Percentiles rank a stretch among this genome's conserved stretches.
phyloP scores from a whole-genome alignment of 768 basidiomycete species.

The Suillus weaverae region DNA sequence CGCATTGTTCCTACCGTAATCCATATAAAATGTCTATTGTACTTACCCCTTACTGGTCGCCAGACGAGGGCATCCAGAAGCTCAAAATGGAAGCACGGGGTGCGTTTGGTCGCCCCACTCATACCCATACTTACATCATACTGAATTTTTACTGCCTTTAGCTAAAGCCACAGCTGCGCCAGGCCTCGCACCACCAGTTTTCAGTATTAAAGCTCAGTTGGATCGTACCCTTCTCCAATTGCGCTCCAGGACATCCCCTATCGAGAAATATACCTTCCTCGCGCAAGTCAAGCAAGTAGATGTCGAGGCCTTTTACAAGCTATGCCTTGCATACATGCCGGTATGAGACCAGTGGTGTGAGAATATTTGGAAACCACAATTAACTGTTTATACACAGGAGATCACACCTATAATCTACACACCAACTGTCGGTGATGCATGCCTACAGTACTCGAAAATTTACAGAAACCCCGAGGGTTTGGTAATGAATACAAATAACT shows the following conservation, averaged over 20 bases:
- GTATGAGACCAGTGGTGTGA: conserved; percentile 37
- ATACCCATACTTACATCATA: conserved; percentile 1
- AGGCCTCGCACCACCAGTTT: conserved; percentile 62
- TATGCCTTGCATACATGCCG: conserved; percentile 70
- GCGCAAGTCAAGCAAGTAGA: conserved; percentile 73
- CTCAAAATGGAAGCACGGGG: conserved; percentile 61
- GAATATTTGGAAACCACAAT: not conserved
- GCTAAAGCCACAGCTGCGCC: conserved; percentile 44
- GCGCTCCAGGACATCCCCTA: conserved; percentile 67
- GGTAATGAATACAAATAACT: conserved; percentile 36
- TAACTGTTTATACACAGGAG: conserved; percentile 35
- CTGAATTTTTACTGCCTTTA: conserved; percentile 21
- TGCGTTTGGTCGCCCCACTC: conserved; percentile 27
- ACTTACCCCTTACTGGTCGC: conserved; percentile 68
- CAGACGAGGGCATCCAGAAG: conserved; percentile 63
- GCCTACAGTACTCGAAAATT: conserved; percentile 78
- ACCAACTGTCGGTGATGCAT: conserved; percentile 90
- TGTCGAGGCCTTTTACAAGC: conserved; percentile 72
- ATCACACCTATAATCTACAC: conserved; percentile 85
- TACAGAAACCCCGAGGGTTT: conserved; percentile 74
- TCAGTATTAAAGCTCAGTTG: conserved; percentile 52
- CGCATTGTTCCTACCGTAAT: not conserved
- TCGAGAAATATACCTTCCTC: conserved; percentile 88
- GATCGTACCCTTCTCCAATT: conserved; percentile 67
- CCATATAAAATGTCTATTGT: conserved; percentile 50